Evolutionary conservation across 768 basidiomycete genomes (phyloP), one percentile per base, ranked within the genome.

Genomic region (Amanita rubescens): DNA sequence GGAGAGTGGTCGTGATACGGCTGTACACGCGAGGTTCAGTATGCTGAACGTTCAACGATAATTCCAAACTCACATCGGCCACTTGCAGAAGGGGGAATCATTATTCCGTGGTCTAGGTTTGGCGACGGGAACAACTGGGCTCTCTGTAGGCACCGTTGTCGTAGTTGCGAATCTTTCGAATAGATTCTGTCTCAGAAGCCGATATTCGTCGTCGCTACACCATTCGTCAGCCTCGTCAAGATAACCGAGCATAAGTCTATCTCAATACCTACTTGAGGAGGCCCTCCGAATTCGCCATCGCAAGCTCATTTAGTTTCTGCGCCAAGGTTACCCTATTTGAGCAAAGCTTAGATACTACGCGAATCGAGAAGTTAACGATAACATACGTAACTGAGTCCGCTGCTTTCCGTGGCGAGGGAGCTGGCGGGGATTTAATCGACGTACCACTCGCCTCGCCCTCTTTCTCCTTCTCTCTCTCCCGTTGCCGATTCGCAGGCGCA

Each of bases 171-270:
- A 81, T 49, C 90, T 80, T 64, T 91, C 87, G 59, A 93, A 92
- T 35, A 93, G 73, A 62, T 84, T 89, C 66, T 90, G 89, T 41
- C 90, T 82, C 11, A 93, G 76, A 39, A 92, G 66, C 48, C 90
- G 82, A 65, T 92, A 92, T 64, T 90, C 90, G 59, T 91, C 87
- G 67, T 92, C 87, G 63, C 90, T 92, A 48, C 27, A 46, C 41
- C 35, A 34, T 53, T 50, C 30, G 35, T 52, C 32, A 49, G 48
- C 48, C 43, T 50, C 38, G 20, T 54, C 27, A 17, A 47, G 38
- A 43, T 39, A 51, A 33, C 24, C 41, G 37, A 37, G 39, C 14
- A 37, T 56, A 32, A 44, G 43, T 30, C 34, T 30, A 51, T 20
- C 43, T 12, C 49, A 38, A 47, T 51, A 57, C 82, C 62, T 64